Percentiles rank a stretch among this genome's conserved stretches.
phyloP scores from a whole-genome alignment of 2,329 filamentous ascomycete species.

The Chlorencoelia australis region DNA sequence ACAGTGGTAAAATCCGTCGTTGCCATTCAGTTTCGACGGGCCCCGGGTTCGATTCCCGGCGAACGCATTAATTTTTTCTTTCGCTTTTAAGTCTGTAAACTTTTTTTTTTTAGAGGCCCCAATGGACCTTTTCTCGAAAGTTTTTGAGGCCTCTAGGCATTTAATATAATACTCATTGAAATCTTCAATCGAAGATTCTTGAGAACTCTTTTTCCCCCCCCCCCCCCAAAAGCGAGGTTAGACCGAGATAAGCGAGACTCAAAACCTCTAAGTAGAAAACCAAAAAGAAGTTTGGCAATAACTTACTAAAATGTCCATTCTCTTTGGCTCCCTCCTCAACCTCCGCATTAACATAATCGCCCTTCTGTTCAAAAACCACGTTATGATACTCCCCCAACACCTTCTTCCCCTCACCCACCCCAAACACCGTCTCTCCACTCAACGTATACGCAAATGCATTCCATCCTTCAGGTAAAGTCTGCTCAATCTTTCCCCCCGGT shows the following conservation, averaged over 20 bases:
- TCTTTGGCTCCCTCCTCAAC: slow-evolving; percentile 56
- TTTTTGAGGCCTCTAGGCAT: no score
- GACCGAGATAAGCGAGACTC: slow-evolving; percentile 1
- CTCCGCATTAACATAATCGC: slow-evolving; percentile 63
- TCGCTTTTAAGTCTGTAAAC: slow-evolving; percentile 1
- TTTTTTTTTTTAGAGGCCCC: slow-evolving; percentile 1
- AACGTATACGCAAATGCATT: slow-evolving; percentile 85
- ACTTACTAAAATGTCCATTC: slow-evolving; percentile 33
- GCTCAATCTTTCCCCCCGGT: slow-evolving; percentile 68
- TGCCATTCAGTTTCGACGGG: slow-evolving; percentile 18
- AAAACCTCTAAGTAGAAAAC: no score
- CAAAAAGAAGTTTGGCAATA: background rate
- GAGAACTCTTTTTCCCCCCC: no score
- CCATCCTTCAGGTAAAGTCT: slow-evolving; percentile 70
- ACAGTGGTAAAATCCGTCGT: slow-evolving; percentile 10
- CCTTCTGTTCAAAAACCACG: slow-evolving; percentile 73
- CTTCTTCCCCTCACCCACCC: slow-evolving; percentile 37
- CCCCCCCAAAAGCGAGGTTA: background rate
- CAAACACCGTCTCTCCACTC: slow-evolving; percentile 60
- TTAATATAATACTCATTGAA: no score
- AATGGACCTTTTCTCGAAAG: no score
- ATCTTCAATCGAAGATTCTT: no score
- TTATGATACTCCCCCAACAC: slow-evolving; percentile 68
- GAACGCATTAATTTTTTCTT: slow-evolving; percentile 14
- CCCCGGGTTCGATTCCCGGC: slow-evolving; percentile 26